Percentiles rank a stretch among this genome's conserved stretches.
Evolutionary conservation across 371 early-diverging fungal genomes (phyloP).

Genomic region (Quaeritorhiza haematococci): DNA sequence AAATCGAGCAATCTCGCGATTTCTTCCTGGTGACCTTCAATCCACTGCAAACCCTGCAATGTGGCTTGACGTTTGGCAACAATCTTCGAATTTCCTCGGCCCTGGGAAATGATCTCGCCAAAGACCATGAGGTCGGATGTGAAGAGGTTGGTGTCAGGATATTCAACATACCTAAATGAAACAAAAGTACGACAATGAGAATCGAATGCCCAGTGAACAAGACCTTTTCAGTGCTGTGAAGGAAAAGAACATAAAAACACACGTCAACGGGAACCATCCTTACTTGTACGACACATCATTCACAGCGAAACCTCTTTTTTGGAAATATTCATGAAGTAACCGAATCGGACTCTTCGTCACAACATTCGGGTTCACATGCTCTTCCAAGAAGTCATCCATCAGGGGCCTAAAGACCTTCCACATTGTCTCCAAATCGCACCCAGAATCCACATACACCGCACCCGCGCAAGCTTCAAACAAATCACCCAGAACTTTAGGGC

Average conservation of each 20-base stretch:
- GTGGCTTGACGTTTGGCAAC: not conserved
- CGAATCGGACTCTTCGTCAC: constrained; percentile 34
- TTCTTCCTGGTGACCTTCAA: not conserved
- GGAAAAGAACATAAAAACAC: too few species aligned
- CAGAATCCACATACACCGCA: constrained; percentile 80
- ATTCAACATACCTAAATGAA: too few species aligned
- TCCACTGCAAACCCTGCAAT: not conserved
- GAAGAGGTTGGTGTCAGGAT: too few species aligned
- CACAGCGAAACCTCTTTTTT: constrained; percentile 25
- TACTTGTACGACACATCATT: constrained; percentile 29
- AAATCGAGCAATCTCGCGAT: not conserved
- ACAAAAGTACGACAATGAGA: too few species aligned
- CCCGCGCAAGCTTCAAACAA: constrained; percentile 48
- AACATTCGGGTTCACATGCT: constrained; percentile 24
- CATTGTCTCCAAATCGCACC: constrained; percentile 49
- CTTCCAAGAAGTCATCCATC: constrained; percentile 19
- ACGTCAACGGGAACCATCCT: not conserved
- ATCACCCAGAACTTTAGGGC: constrained; percentile 41
- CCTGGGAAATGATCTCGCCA: not conserved
- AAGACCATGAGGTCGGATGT: too few species aligned
- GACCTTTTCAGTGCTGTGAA: too few species aligned
- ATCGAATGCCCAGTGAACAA: too few species aligned
- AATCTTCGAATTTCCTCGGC: not conserved
- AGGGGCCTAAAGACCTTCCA: constrained; percentile 31
- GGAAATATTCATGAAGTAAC: constrained; percentile 29